Base-by-base conservation (phyloP, 73 alveolate genomes). In the Blepharisma japonicum region DNA sequence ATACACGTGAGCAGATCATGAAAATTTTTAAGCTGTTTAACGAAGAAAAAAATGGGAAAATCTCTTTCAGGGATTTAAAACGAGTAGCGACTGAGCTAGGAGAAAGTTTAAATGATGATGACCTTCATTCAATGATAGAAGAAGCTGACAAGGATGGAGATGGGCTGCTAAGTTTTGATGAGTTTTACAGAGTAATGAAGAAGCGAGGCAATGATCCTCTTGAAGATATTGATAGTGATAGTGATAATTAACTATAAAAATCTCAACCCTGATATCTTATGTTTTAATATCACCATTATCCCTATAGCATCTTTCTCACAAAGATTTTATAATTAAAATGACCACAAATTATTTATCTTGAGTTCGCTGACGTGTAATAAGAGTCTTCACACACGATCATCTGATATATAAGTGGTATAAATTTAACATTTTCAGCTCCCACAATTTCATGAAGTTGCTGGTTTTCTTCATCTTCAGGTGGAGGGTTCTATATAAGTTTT, bases 91-190 rank as follows among this genome's bases (percentile, higher is more conserved):
- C 71, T 11, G 98, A 93, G 79, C 82, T 93, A 67, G 94, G 94
- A 23, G 96, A 93, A 79, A 91, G 79, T 45, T 71, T 93, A 88
- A 90, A 89, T 72, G 97, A 93, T 68, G 97, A 93, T 50, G 98
- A 94, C 79, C 83, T 94, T 46, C 79, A 83, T 77, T 98, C 92
- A 83, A 84, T 92, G 96, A 88, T 90, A 53, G 93, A 87, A 49
- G 97, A 92, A 82, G 98, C 98, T 25, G 98, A 94, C 70, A 81
- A 92, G 70, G 94, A 95, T 85, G 97, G 96, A 6, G 97, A 91
- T 84, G 98, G 99, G 7, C 87, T 84, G 55, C 84, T 95, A 42
- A 90, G 93, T 18, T 85, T 86, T 76, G 95, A 92, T 14, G 96
- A 88, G 49, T 92, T 92, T 77, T 91, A 86, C 79, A 85, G 90